Base-by-base conservation (phyloP, 164 flowering plant genomes). In the Aristolochia fimbriata region DNA sequence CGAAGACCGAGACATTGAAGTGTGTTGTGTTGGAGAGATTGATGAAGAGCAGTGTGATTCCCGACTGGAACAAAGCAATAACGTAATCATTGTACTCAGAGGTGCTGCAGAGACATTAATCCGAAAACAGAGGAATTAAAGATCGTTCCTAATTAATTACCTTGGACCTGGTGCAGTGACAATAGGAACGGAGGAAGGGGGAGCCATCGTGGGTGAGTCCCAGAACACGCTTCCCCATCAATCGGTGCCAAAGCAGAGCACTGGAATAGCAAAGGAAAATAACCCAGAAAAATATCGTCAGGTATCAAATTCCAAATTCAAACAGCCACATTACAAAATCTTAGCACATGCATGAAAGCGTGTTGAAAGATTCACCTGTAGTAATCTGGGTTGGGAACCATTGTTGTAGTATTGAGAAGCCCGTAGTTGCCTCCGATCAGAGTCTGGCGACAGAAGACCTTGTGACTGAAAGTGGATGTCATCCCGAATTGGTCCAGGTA, bases 401-500 rank as follows among this genome's bases (percentile, higher is more conserved):
- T 77, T 1, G 82, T 64, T 0, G 83, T 75, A 1, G 87, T 78
- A 52, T 88, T 78, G 17, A 88, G 80, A 14, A 88, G 80, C 43
- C 74, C 92, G 51, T 88, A 86, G 77, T 86, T 86, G 59, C 93
- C 88, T 19, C 93, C 92, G 23, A 86, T 76, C 10, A 88, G 67
- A 20, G 85, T 37, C 70, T 86, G 93, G 71, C 92, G 71, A 67
- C 92, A 86, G 63, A 51, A 86, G 52, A 74, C 84, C 72, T 86
- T 82, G 37, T 76, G 78, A 57, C 75, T 68, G 62, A 60, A 83
- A 0, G 65, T 76, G 14, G 94, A 65, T 61, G 89, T 22, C 84
- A 78, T 81, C 24, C 93, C 96, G 31, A 88, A 72, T 58, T 81
- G 84, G 69, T 88, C 96, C 65, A 88, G 64, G 67, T 81, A 88